Evolutionary conservation across 176 grass and related monocot genomes (phyloP), one percentile per base, ranked within the genome.

Genomic region (Juncus inflexus): DNA sequence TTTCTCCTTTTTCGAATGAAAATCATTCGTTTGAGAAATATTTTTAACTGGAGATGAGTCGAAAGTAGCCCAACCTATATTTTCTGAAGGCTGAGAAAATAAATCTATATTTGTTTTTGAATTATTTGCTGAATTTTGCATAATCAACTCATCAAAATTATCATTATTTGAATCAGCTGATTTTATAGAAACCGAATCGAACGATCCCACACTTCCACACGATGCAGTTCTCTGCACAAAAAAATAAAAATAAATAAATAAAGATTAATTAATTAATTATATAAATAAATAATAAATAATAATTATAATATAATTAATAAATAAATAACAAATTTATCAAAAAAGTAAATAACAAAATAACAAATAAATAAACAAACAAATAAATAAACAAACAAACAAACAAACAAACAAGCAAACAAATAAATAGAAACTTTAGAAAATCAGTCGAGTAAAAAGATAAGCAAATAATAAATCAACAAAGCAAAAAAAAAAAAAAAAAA

Each of bases 61-160:
- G 65, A 96, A 96, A 69, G 87, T 96, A 56, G 84, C 87, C 91
- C 91, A 96, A 61, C 84, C 84, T 61, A 52, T 42, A 88, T 78
- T 91, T 35, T 77, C 70, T 49, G 72, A 71, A 65, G 73, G 68
- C 72, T 83, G 61, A 47, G 82, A 73, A 78, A 86, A 96, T 15
- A 91, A 41, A 76, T 96, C 82, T 66, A 85, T 49, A 58, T 76
- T 45, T 76, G 64, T 56, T 69, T 76, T 62, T 62, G 75, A 60
- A 41, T 15, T 51, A 86, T 60, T 74, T n/a, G 59, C 42, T 55
- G 55, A 52, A 7, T 86, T 72, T 37, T 76, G 57, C 60, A 47
- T 12, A 39, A 63, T 37, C 53, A 61, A 39, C 16, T 6, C 55
- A 64, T 66, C 75, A 80, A 78, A 81, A 61, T 66, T 47, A 83